phyloP scores from a whole-genome alignment of 2,329 filamentous ascomycete genomes.

The Alternaria rosae region DNA sequence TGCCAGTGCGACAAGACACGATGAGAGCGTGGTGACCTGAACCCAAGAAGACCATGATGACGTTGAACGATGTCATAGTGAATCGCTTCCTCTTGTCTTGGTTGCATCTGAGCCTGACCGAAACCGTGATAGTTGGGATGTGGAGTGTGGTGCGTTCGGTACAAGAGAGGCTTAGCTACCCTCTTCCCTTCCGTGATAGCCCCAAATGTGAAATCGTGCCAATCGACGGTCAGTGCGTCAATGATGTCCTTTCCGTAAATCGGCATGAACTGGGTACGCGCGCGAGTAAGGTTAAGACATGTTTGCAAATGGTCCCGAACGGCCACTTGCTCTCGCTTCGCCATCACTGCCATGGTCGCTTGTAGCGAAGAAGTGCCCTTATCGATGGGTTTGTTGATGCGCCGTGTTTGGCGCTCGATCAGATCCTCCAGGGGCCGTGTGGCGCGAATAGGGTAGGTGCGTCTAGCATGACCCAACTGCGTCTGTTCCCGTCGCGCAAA shows the following conservation, averaged over 20 bases:
- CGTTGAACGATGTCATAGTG: slow-evolving; percentile 54
- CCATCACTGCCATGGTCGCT: slow-evolving; percentile 73
- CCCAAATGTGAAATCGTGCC: slow-evolving; percentile 44
- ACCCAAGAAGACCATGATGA: slow-evolving; percentile 40
- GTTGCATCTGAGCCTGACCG: slow-evolving; percentile 33
- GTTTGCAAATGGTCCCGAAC: slow-evolving; percentile 76
- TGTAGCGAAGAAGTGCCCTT: slow-evolving; percentile 68
- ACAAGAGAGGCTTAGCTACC: slow-evolving; percentile 18
- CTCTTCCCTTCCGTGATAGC: slow-evolving; percentile 51
- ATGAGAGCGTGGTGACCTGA: slow-evolving; percentile 38
- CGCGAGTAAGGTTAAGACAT: slow-evolving; percentile 79
- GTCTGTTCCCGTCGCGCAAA: slow-evolving; percentile 71
- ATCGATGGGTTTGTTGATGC: slow-evolving; percentile 58
- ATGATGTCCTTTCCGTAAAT: slow-evolving; percentile 83
- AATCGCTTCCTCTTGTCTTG: slow-evolving; percentile 13
- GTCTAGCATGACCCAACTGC: slow-evolving; percentile 61
- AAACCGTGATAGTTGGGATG: slow-evolving; percentile 23
- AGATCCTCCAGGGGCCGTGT: slow-evolving; percentile 74
- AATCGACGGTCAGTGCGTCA: slow-evolving; percentile 72
- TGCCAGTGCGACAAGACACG: slow-evolving; percentile 68
- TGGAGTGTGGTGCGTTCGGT: slow-evolving; percentile 15
- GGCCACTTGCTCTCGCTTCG: slow-evolving; percentile 73
- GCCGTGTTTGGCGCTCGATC: slow-evolving; percentile 71
- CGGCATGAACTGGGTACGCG: slow-evolving; percentile 80
- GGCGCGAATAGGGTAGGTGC: slow-evolving; percentile 62